Evolutionary conservation across 768 basidiomycete species (phyloP).

Genomic region (Boletus rubroflammeus): DNA sequence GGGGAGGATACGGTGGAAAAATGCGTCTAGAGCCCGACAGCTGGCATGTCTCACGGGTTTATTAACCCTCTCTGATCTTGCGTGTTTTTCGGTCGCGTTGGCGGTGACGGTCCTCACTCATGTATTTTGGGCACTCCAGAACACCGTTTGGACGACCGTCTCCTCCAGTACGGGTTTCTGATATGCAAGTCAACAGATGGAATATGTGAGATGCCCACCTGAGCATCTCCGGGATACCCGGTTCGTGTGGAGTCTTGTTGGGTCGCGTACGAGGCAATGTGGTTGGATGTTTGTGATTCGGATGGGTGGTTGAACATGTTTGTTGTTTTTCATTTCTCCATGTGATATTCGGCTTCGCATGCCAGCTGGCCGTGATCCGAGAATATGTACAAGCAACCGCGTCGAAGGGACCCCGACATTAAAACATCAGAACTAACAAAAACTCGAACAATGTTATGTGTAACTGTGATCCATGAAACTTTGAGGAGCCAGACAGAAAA

Average conservation of each 20-base stretch:
- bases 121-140: conserved; percentile 15
- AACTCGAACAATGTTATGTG: no score
- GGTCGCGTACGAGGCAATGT: background rate
- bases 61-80: conserved; percentile 12
- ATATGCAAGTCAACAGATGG: conserved; percentile 2
- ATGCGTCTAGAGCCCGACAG: conserved; percentile 6
- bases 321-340: conserved; percentile 1
- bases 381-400: background rate
- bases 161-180: conserved; percentile 11
- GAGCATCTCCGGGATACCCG: background rate
- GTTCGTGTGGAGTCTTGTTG: background rate
- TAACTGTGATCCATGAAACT: no score
- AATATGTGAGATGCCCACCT: conserved; percentile 1
- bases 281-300: background rate
- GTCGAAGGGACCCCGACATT: no score
- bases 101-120: conserved; percentile 19
- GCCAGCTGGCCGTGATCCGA: background rate
- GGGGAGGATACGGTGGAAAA: conserved; percentile 10
- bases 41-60: conserved; percentile 3
- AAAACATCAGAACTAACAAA: no score
- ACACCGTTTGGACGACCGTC: conserved; percentile 27
- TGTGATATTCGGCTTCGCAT: background rate
- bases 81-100: conserved; percentile 15
- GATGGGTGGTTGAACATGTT: background rate
- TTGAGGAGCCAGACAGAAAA: background rate